Conservation (phyloP, 2,329 filamentous ascomycete genomes). For the Pyricularia sp. region DNA sequence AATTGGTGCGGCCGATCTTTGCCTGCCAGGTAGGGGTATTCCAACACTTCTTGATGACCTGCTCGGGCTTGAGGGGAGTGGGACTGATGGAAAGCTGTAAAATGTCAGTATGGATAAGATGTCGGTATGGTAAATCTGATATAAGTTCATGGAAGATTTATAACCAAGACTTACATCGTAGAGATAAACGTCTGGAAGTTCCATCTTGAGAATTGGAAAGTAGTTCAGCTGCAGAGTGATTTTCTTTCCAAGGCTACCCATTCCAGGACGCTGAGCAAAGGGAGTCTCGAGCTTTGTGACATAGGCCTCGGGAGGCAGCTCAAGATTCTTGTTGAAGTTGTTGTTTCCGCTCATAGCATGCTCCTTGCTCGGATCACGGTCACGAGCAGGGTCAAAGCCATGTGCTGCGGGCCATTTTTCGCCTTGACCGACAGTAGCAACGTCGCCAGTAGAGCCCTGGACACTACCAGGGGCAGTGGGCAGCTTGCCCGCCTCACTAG, state of each 20-base stretch:
- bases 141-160: not conserved
- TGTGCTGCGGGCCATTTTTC: constrained; percentile 10
- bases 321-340: constrained; percentile 20
- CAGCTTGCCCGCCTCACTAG: constrained; percentile 3
- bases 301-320: constrained; percentile 46
- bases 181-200: constrained; percentile 55
- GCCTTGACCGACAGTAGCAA: not conserved
- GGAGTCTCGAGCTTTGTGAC: constrained; percentile 12
- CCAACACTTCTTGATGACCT: constrained; percentile 67
- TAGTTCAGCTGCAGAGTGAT: constrained; percentile 56
- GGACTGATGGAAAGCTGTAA: constrained; percentile 51
- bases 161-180: constrained; percentile 57
- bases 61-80: constrained; percentile 45
- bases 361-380: constrained; percentile 14
- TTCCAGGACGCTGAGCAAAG: constrained; percentile 35
- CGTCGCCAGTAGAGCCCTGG: not conserved
- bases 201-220: constrained; percentile 52
- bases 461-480: not conserved
- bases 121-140: not conserved
- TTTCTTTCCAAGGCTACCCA: constrained; percentile 43
- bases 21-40: constrained; percentile 45
- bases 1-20: constrained; percentile 33
- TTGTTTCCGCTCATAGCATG: constrained; percentile 21
- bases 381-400: constrained; percentile 31
- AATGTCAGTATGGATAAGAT: not conserved